Base-by-base conservation (phyloP, 768 basidiomycete species). In the Boletus rubroflammeus region DNA sequence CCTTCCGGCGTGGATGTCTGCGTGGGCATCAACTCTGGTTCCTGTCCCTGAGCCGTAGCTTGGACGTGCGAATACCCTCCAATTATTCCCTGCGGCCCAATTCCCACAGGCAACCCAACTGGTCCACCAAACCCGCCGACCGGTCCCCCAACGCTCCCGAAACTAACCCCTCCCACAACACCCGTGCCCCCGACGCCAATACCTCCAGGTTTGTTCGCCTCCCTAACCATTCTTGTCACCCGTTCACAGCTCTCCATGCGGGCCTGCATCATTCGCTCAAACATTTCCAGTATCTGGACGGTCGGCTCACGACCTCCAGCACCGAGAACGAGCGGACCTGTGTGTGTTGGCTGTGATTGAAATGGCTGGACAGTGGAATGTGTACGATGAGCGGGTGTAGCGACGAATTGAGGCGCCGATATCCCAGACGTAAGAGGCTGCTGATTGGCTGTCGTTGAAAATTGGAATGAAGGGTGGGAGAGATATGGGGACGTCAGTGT, bases 201-300 rank as follows among this genome's bases (percentile, higher is more conserved):
- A 7, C 59, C 59, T 8, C 57, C 63, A 19, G 68, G 61, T n/a
- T 42, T 65, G 54, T 63, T 62, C n/a, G 68, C 67, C 26, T 63
- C 63, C 50, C 67, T 62, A 21, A 87, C 78, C 57, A 89, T 73
- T 44, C 77, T 78, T 57, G 81, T 81, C 49, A 86, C 75, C 32
- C 85, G 76, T 58, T 84, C 78, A 67, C 88, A 90, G 63, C 85
- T 88, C 68, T 88, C 87, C 79, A 90, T 82, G 51, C 88, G 78
- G 3, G 82, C 76, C 62, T 87, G 84, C 75, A 88, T 81, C 74
- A 90, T 83, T 55, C 81, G 78, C 53, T 84, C 84, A 63, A 86
- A 87, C 75, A 83, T 78, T 61, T 82, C 78, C 55, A 90, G 72
- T 50, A 90, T 77, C 50, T 76, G 79, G 26, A 82, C 78, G 41